A percentile compares a stretch with the other conserved stretches of the same genome.
phyloP scores from a whole-genome alignment of 2,329 filamentous ascomycete genomes.

The Talaromyces sp. region DNA sequence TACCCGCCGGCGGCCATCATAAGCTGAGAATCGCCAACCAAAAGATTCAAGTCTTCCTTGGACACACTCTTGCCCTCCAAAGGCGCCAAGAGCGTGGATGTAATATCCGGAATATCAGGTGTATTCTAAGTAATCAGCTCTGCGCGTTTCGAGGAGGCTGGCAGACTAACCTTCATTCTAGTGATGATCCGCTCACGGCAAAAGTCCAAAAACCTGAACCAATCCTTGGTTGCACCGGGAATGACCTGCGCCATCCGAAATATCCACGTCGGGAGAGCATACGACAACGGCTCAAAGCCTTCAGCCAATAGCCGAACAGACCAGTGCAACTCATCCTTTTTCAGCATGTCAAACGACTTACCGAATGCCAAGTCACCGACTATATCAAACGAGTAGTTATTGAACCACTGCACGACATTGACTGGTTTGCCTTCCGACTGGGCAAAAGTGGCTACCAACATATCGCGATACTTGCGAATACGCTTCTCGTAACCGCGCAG shows the following conservation, averaged over 20 bases:
- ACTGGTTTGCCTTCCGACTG: slow-evolving; percentile 30
- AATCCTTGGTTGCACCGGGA: slow-evolving; percentile 32
- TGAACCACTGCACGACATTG: slow-evolving; percentile 41
- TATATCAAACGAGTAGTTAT: slow-evolving; percentile 45
- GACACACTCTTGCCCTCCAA: slow-evolving; percentile 19
- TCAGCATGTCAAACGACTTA: slow-evolving; percentile 26
- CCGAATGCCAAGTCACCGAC: slow-evolving; percentile 48
- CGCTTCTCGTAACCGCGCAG: slow-evolving; percentile 43
- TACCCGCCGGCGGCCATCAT: slow-evolving; percentile 30
- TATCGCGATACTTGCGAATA: slow-evolving; percentile 35
- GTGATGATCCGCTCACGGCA: slow-evolving; percentile 32
- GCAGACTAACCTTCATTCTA: slow-evolving; percentile 26
- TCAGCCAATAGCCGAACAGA: slow-evolving; percentile 38
- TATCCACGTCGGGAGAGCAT: slow-evolving; percentile 32
- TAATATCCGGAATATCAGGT: slow-evolving; percentile 26
- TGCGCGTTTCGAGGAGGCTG: not conserved
- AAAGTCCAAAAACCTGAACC: slow-evolving; percentile 36
- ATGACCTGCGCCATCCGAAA: slow-evolving; percentile 31
- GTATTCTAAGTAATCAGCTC: slow-evolving; percentile 9
- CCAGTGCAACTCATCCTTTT: slow-evolving; percentile 17
- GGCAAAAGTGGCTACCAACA: slow-evolving; percentile 32
- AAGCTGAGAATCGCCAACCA: slow-evolving; percentile 30
- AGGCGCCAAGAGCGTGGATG: slow-evolving; percentile 26
- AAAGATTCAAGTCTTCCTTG: slow-evolving; percentile 23
- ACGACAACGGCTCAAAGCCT: slow-evolving; percentile 25